A percentile compares a stretch with the other conserved stretches of the same genome.
phyloP scores from a whole-genome alignment of 1,139 yeast species.

The Candida albicans region DNA sequence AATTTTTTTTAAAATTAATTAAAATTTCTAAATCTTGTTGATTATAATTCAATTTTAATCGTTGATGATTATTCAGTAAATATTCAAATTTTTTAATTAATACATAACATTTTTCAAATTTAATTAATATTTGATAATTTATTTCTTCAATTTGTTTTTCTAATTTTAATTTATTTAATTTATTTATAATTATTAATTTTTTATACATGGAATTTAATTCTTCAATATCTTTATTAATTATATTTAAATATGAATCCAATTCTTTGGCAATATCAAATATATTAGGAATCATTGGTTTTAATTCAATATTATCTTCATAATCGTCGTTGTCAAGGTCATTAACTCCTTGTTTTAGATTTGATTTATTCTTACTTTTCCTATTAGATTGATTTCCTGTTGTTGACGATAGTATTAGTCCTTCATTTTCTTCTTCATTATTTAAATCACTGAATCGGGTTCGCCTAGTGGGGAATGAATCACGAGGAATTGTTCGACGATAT shows the following conservation, averaged over 20 bases:
- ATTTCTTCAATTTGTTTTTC: conserved; percentile 71
- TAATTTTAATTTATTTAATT: conserved; percentile 68
- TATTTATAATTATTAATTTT: conserved; percentile 82
- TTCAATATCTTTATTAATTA: conserved; percentile 50
- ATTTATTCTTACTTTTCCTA: background rate
- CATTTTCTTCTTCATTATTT: conserved; percentile 52
- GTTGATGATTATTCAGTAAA: conserved; percentile 39
- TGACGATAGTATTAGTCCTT: conserved; percentile 39
- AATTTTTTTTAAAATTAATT: conserved; percentile 76
- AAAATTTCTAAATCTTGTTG: conserved; percentile 63
- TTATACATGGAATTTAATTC: conserved; percentile 70
- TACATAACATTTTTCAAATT: conserved; percentile 75
- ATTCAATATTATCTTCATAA: conserved; percentile 31
- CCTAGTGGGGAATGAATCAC: conserved; percentile 21
- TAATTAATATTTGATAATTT: conserved; percentile 69
- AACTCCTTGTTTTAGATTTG: no score
- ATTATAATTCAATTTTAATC: conserved; percentile 36
- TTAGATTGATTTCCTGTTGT: background rate
- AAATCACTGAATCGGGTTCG: conserved; percentile 29
- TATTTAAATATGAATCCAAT: conserved; percentile 59
- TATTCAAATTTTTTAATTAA: conserved; percentile 68
- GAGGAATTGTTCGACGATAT: conserved; percentile 71
- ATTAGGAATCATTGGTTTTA: conserved; percentile 68
- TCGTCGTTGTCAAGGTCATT: no score
- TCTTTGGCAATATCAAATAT: conserved; percentile 74